phyloP scores from a whole-genome alignment of 768 basidiomycete genomes.

The Boletus pseudopeckii region DNA sequence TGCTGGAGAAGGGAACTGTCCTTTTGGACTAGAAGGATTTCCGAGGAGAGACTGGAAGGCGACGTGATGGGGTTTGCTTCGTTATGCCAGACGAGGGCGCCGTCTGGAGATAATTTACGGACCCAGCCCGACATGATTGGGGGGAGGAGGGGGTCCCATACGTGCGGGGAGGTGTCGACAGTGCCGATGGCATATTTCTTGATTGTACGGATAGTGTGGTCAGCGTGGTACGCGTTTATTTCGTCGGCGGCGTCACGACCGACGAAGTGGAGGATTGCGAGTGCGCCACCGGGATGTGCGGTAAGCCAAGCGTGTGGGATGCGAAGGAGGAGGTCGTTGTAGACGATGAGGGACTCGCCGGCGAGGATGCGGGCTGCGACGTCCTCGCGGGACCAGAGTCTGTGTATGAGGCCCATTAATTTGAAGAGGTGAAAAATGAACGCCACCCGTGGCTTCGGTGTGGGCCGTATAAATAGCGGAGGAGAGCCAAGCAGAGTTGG shows the following conservation, averaged over 20 bases:
- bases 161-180: constrained; percentile 49
- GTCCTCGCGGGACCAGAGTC: constrained; percentile 46
- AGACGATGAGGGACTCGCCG: constrained; percentile 76
- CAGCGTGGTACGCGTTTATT: constrained; percentile 85
- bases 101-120: constrained; percentile 46
- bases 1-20: constrained; percentile 23
- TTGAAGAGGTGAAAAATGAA: not conserved
- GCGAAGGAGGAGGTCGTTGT: constrained; percentile 57
- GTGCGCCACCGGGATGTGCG: constrained; percentile 84
- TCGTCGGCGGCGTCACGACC: constrained; percentile 95
- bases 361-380: constrained; percentile 69
- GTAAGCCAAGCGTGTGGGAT: constrained; percentile 77
- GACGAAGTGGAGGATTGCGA: constrained; percentile 90
- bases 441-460: not conserved
- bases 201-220: constrained; percentile 32
- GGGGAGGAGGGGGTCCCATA: constrained; percentile 78
- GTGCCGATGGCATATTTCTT: constrained; percentile 61
- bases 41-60: constrained; percentile 38
- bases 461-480: constrained; percentile 27
- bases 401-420: constrained; percentile 32
- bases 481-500: not conserved
- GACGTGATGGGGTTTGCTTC: constrained; percentile 50
- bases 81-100: constrained; percentile 52
- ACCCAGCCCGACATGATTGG: constrained; percentile 87
- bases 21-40: constrained; percentile 62